A percentile compares a stretch with the other conserved stretches of the same genome.
Conservation (phyloP, 1,139 yeast genomes). For the Geotrichum phurueaensis region DNA sequence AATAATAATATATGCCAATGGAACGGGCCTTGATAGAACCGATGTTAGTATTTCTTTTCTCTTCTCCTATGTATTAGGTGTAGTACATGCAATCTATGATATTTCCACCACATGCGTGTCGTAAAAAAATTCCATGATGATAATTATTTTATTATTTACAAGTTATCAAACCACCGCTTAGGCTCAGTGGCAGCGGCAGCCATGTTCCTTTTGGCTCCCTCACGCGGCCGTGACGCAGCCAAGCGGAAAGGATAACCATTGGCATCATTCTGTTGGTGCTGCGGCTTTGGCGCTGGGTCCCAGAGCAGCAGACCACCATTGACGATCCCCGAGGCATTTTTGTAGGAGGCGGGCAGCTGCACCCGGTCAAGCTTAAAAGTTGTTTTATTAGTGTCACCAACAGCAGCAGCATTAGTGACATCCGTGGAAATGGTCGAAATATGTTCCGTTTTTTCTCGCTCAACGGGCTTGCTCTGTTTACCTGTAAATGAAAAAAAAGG, state of each 20-base stretch:
- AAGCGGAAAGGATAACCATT: not conserved
- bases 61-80: too few relatives aligned
- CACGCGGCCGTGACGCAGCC: not conserved
- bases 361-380: not conserved
- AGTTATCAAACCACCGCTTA: not conserved
- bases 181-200: not conserved
- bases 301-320: not conserved
- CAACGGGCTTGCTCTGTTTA: not conserved
- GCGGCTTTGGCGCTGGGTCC: not conserved
- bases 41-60: too few relatives aligned
- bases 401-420: too few relatives aligned
- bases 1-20: too few relatives aligned
- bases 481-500: constrained; percentile 6
- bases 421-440: too few relatives aligned
- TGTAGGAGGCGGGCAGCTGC: not conserved
- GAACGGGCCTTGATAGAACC: too few relatives aligned
- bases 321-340: not conserved
- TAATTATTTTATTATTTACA: not conserved
- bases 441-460: not conserved
- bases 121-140: not conserved
- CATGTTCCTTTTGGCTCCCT: not conserved
- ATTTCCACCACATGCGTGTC: not conserved
- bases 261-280: not conserved
- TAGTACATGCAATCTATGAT: too few relatives aligned
- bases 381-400: not conserved